These are phyloP conservation scores for Artemisia argyi DNA, from an alignment of 129 eudicot species.

Conservation along the genomic window DNA sequence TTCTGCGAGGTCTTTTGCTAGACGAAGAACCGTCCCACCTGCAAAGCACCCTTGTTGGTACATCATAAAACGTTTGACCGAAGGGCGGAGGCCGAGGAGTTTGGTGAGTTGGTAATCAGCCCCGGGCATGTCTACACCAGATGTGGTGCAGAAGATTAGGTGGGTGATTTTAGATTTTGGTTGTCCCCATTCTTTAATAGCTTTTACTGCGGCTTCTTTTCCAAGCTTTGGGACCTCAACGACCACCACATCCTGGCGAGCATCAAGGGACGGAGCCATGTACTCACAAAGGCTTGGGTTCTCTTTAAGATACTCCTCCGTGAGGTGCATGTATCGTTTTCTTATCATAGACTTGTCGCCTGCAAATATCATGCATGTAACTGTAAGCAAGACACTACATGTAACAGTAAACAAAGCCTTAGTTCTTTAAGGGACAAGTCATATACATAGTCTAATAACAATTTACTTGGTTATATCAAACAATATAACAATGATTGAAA, in stretches of 20 bases:
- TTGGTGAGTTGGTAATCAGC: constrained; percentile 76
- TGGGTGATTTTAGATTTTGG: constrained; percentile 68
- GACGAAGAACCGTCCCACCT: constrained; percentile 54
- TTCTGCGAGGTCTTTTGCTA: constrained; percentile 71
- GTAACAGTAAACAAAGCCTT: not conserved
- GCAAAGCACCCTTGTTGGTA: constrained; percentile 44
- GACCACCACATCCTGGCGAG: constrained; percentile 74
- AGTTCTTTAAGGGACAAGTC: no score
- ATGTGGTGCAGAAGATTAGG: constrained; percentile 65
- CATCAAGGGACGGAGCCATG: constrained; percentile 70
- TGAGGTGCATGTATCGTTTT: constrained; percentile 65
- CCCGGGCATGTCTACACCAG: constrained; percentile 79
- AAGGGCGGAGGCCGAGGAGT: constrained; percentile 65
- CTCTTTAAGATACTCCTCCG: constrained; percentile 59
- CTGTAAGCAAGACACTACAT: not conserved
- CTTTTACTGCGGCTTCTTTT: constrained; percentile 69
- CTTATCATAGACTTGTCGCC: constrained; percentile 62
- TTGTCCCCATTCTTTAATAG: constrained; percentile 51
- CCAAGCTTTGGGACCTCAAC: constrained; percentile 74
- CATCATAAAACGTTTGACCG: constrained; percentile 58
- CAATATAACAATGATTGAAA: no score
- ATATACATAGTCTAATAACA: no score
- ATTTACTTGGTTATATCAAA: no score
- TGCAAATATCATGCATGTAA: constrained; percentile 22
- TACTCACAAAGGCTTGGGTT: constrained; percentile 56